Evolutionary conservation across 805 yeast genomes (phyloP).

Genomic region (Teunomyces kruisii): DNA sequence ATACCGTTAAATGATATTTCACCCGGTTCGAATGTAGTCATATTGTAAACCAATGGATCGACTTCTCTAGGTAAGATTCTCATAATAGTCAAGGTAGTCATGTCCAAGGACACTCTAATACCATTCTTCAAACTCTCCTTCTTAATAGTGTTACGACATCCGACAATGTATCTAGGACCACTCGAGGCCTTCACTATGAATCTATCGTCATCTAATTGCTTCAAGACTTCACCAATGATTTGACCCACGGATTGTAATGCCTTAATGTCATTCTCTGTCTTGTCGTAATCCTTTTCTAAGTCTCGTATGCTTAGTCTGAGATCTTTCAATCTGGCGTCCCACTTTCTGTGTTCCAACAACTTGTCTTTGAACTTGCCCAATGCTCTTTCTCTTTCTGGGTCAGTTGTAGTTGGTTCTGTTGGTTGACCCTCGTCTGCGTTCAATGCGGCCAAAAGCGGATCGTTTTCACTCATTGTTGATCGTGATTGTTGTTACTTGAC

Average conservation of each 20-base stretch:
- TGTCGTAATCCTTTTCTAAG: slow-evolving; percentile 78
- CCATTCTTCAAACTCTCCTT: slow-evolving; percentile 85
- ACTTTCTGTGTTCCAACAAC: slow-evolving; percentile 87
- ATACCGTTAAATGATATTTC: slow-evolving; percentile 91
- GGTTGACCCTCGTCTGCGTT: slow-evolving; percentile 31
- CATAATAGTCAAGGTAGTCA: slow-evolving; percentile 97
- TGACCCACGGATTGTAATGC: slow-evolving; percentile 97
- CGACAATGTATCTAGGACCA: slow-evolving; percentile 97
- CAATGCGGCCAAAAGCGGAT: slow-evolving; percentile 74
- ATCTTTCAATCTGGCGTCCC: slow-evolving; percentile 88
- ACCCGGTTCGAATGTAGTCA: slow-evolving; percentile 98
- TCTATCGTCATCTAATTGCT: slow-evolving; percentile 91
- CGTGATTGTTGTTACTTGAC: neutral
- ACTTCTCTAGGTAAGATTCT: slow-evolving; percentile 96
- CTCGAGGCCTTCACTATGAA: slow-evolving; percentile 95
- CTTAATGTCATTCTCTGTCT: slow-evolving; percentile 95
- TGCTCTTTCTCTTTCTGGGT: slow-evolving; percentile 77
- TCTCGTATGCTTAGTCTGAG: slow-evolving; percentile 80
- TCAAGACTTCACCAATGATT: slow-evolving; percentile 93
- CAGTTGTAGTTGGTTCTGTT: slow-evolving; percentile 34
- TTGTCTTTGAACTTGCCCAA: slow-evolving; percentile 77
- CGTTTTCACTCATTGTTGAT: slow-evolving; percentile 22
- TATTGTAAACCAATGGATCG: slow-evolving; percentile 95
- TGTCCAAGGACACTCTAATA: slow-evolving; percentile 93
- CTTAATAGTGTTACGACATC: slow-evolving; percentile 91